These are phyloP conservation scores for Solanum chmielewskii DNA, from an alignment of 257 asterid species.

Conservation along the genomic window DNA sequence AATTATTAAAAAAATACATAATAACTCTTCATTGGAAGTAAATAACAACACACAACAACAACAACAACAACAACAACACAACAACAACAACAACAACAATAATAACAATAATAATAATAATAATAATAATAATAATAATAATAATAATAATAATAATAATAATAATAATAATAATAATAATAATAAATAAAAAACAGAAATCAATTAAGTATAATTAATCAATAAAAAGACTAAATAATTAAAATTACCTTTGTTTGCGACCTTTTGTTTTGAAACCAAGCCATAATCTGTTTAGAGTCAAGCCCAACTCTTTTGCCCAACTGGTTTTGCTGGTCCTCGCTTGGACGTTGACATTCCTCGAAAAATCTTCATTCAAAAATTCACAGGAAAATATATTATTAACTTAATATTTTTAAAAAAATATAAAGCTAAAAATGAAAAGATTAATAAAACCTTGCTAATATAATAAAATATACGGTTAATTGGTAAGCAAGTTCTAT, in stretches of 20 bases:
- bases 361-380: constrained; percentile 33
- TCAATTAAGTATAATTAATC: not conserved
- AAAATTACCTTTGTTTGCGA: constrained; percentile 45
- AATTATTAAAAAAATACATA: not conserved
- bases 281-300: constrained; percentile 45
- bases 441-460: not conserved
- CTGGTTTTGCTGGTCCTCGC: constrained; percentile 39
- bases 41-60: too few species aligned
- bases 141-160: not conserved
- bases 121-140: not conserved
- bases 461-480: not conserved
- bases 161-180: not conserved
- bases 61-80: too few species aligned
- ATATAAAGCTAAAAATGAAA: not conserved
- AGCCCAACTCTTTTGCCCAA: constrained; percentile 40
- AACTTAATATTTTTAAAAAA: not conserved
- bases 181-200: not conserved
- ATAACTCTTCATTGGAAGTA: not conserved
- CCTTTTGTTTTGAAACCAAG: constrained; percentile 71
- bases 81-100: too few species aligned
- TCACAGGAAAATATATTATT: not conserved
- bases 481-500: not conserved
- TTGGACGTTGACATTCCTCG: constrained; percentile 43
- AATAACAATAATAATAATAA: not conserved
- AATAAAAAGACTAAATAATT: not conserved